phyloP scores from a whole-genome alignment of 2,329 filamentous ascomycete genomes.

The Cryphonectria naterciae region DNA sequence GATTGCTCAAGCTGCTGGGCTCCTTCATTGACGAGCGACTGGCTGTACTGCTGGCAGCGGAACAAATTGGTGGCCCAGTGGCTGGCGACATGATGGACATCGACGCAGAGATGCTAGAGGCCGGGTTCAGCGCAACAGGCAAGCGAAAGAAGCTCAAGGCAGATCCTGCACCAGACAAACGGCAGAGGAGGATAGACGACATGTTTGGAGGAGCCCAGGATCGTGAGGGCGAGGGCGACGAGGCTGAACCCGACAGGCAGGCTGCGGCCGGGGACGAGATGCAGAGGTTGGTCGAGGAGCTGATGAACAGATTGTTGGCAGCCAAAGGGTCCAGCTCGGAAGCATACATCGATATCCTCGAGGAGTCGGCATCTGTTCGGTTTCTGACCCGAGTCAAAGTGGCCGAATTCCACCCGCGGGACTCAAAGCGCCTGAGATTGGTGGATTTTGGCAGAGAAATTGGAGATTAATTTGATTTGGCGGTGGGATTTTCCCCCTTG shows the following conservation, averaged over 20 bases:
- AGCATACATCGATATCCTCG: constrained; percentile 61
- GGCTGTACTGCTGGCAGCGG: constrained; percentile 77
- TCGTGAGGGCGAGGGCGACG: constrained; percentile 33
- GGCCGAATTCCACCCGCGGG: constrained; percentile 67
- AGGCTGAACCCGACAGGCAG: constrained; percentile 49
- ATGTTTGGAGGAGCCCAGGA: constrained; percentile 56
- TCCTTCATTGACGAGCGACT: constrained; percentile 73
- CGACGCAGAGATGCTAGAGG: constrained; percentile 60
- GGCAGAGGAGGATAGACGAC: constrained; percentile 65
- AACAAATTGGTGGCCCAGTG: constrained; percentile 81
- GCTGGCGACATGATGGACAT: constrained; percentile 75
- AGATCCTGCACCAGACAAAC: constrained; percentile 48
- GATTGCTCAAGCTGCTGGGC: constrained; percentile 66
- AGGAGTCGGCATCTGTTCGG: constrained; percentile 65
- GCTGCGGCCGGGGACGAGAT: constrained; percentile 60
- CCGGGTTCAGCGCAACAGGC: constrained; percentile 64
- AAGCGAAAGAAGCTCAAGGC: constrained; percentile 54
- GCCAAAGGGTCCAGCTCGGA: constrained; percentile 58
- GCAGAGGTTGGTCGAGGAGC: constrained; percentile 61
- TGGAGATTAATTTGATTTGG: constrained; percentile 48
- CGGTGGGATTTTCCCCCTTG: background rate
- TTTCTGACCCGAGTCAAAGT: constrained; percentile 69
- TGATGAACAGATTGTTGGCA: constrained; percentile 62
- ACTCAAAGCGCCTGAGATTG: constrained; percentile 62
- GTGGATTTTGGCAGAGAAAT: constrained; percentile 68